phyloP scores from a whole-genome alignment of 805 yeast species.

The Wickerhamomyces bovis region DNA sequence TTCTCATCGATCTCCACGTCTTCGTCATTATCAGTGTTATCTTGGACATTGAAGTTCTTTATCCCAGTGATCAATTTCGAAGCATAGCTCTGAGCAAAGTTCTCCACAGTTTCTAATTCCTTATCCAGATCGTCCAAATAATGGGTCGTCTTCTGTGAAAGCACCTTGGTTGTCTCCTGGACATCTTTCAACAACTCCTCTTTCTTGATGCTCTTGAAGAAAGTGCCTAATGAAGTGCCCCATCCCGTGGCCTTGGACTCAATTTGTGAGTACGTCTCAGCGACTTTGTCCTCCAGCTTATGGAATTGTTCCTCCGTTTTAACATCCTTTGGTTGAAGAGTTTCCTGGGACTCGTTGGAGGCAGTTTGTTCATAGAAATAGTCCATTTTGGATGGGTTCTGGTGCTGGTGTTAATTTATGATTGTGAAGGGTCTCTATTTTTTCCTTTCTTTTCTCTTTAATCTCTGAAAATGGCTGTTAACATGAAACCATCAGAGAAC shows the following conservation, averaged over 20 bases:
- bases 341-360: conserved; percentile 14
- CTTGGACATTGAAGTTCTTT: conserved; percentile 31
- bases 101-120: conserved; percentile 69
- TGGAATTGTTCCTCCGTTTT: conserved; percentile 48
- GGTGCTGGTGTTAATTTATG: too few relatives aligned
- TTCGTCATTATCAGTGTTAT: conserved; percentile 13
- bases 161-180: background rate
- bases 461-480: too few relatives aligned
- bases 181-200: conserved; percentile 26
- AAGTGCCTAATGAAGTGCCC: conserved; percentile 27
- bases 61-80: conserved; percentile 53
- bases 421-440: background rate
- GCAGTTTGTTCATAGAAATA: conserved; percentile 12
- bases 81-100: conserved; percentile 56
- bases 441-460: background rate
- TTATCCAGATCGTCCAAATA: conserved; percentile 68
- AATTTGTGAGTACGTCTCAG: conserved; percentile 39
- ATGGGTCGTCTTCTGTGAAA: conserved; percentile 42
- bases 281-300: conserved; percentile 49
- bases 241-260: conserved; percentile 35
- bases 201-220: conserved; percentile 29
- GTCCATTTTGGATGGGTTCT: conserved; percentile 21
- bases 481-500: too few relatives aligned
- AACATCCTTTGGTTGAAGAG: conserved; percentile 8
- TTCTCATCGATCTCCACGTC: conserved; percentile 25